phyloP scores from a whole-genome alignment of 345 rosid genomes.

The Eucalyptus sp. region DNA sequence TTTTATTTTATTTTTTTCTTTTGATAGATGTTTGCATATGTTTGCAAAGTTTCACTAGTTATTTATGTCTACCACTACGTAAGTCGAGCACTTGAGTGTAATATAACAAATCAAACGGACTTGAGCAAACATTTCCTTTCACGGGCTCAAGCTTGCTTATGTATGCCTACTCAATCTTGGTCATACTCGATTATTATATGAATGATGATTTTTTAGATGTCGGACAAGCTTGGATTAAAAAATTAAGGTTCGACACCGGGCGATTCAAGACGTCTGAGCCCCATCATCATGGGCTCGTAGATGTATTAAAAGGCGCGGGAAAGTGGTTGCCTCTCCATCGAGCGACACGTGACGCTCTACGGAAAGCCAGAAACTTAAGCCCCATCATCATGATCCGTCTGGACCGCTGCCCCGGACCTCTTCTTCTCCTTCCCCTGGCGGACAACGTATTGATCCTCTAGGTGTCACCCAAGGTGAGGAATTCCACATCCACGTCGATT shows the following conservation, averaged over 20 bases:
- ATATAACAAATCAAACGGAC: no score
- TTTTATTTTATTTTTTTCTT: no score
- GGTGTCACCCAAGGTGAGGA: neutral
- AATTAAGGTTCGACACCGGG: no score
- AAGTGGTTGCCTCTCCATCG: neutral
- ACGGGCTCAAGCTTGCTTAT: no score
- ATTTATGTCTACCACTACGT: rapidly evolving
- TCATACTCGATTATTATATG: no score
- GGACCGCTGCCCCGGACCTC: neutral
- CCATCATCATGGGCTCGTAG: no score
- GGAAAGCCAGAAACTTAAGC: neutral
- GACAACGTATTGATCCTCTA: neutral
- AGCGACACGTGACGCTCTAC: neutral
- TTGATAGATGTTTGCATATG: neutral
- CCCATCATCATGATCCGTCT: neutral
- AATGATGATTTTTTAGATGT: no score
- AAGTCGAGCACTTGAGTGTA: rapidly evolving
- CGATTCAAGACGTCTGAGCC: no score
- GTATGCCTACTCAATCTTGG: no score
- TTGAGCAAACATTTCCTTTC: no score
- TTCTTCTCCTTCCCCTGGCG: neutral
- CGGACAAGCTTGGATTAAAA: no score
- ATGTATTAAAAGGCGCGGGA: neutral
- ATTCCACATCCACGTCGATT: neutral
- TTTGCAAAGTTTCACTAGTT: no score